A percentile compares a stretch with the other conserved stretches of the same genome.
phyloP scores from a whole-genome alignment of 139 green algal genomes.

The Micromonas commoda region DNA sequence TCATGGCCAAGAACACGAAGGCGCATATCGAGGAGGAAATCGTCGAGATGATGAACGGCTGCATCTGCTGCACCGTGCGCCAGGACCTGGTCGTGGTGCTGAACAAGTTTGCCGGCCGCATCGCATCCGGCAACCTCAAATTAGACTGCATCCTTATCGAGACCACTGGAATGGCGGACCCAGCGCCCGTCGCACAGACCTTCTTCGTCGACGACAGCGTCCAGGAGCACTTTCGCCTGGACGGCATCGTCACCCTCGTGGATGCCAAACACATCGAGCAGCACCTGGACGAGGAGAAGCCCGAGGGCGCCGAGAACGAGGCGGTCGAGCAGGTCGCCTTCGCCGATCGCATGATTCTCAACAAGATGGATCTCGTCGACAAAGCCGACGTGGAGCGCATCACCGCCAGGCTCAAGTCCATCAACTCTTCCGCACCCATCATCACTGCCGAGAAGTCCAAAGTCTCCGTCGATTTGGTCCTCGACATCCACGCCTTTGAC shows the following conservation, averaged over 20 bases:
- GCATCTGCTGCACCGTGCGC: conserved; percentile 85
- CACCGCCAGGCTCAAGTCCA: conserved; percentile 30
- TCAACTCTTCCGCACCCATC: conserved; percentile 40
- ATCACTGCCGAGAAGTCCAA: conserved; percentile 40
- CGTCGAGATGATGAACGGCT: conserved; percentile 89
- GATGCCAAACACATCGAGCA: conserved; percentile 70
- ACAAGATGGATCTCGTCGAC: conserved; percentile 67
- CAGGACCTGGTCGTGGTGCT: conserved; percentile 30
- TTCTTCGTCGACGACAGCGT: conserved; percentile 78
- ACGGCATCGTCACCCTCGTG: conserved; percentile 68
- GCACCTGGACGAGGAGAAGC: conserved; percentile 77
- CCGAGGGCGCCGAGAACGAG: conserved; percentile 72
- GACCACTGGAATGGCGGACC: conserved; percentile 76
- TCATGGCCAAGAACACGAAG: conserved; percentile 38
- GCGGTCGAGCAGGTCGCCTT: conserved; percentile 64
- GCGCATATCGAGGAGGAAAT: conserved; percentile 54
- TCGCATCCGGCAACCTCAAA: conserved; percentile 33
- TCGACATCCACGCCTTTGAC: conserved; percentile 51
- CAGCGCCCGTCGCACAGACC: conserved; percentile 74
- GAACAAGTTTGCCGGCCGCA: conserved; percentile 21
- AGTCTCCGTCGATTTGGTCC: conserved; percentile 44
- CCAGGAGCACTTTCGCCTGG: conserved; percentile 41
- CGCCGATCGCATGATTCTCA: conserved; percentile 77
- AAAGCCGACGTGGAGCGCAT: conserved; percentile 43
- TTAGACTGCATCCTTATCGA: conserved; percentile 80